Conservation (phyloP, 177 flowering plant genomes). For the Vitis hybrid region DNA sequence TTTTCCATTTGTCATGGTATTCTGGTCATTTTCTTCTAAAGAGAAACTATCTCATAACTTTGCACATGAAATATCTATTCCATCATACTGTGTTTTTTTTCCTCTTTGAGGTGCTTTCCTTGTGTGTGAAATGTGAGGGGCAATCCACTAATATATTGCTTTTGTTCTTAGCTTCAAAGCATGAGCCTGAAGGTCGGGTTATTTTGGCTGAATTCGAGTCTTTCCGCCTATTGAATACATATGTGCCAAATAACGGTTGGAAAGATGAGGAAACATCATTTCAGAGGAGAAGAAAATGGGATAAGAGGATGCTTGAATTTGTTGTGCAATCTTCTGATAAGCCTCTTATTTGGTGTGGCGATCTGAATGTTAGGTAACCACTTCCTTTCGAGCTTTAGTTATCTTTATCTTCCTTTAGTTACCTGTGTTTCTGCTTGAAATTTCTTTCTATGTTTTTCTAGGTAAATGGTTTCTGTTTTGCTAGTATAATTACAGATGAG, state of each 20-base stretch:
- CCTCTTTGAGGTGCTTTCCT: too few species aligned
- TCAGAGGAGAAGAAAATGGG: conserved; percentile 96
- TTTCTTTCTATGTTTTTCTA: background rate
- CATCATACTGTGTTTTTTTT: background rate
- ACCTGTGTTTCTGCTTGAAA: background rate
- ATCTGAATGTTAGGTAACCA: conserved; percentile 87
- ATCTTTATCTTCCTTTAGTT: background rate
- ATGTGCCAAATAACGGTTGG: conserved; percentile 97
- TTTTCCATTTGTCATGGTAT: background rate
- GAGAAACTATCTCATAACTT: background rate
- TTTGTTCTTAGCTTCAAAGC: conserved; percentile 59
- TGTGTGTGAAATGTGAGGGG: too few species aligned
- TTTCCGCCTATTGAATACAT: conserved; percentile 71
- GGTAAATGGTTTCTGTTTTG: too few species aligned
- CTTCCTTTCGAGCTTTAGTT: background rate
- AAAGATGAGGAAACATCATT: conserved; percentile 91
- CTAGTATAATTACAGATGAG: too few species aligned
- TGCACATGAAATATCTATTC: background rate
- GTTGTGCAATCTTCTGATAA: conserved; percentile 65
- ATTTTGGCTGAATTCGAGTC: conserved; percentile 90
- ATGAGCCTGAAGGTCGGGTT: conserved; percentile 93
- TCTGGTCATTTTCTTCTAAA: background rate
- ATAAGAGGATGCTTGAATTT: conserved; percentile 80
- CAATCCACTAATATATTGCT: background rate
- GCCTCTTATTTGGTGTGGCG: conserved; percentile 98